Evolutionary conservation across 2,329 filamentous ascomycete genomes (phyloP).

Genomic region (Pyrenochaeta sp.): DNA sequence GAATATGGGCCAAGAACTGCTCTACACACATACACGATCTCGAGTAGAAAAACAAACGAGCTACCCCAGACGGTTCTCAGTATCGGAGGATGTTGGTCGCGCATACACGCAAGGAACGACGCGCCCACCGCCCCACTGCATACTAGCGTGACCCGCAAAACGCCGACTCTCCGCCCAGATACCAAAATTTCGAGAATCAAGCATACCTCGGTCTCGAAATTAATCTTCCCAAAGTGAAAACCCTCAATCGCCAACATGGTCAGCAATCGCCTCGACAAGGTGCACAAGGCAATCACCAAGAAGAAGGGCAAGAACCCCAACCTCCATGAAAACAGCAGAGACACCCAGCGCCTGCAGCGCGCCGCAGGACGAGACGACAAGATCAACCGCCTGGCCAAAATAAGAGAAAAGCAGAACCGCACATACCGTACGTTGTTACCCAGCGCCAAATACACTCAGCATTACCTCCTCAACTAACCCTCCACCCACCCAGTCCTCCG

Average conservation of each 20-base stretch:
- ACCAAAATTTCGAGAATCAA: slow-evolving; percentile 41
- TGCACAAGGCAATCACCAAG: slow-evolving; percentile 87
- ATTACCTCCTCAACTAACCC: not conserved
- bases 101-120: slow-evolving; percentile 21
- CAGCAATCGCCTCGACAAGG: slow-evolving; percentile 75
- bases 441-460: too few species aligned
- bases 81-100: slow-evolving; percentile 26
- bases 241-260: slow-evolving; percentile 33
- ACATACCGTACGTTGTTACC: slow-evolving; percentile 69
- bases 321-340: slow-evolving; percentile 87
- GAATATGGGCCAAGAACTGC: too few species aligned
- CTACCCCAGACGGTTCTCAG: slow-evolving; percentile 21
- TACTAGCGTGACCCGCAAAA: slow-evolving; percentile 20
- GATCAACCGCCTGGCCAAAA: slow-evolving; percentile 73
- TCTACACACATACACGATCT: too few species aligned
- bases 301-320: slow-evolving; percentile 79
- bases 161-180: slow-evolving; percentile 23
- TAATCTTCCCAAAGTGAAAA: too few species aligned
- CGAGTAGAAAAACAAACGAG: too few species aligned
- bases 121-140: slow-evolving; percentile 24
- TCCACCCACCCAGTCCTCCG: slow-evolving; percentile 63
- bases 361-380: slow-evolving; percentile 84
- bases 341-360: slow-evolving; percentile 80
- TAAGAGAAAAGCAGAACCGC: slow-evolving; percentile 76
- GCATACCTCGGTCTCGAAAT: too few species aligned